These are phyloP conservation scores for Penicillium brasilianum DNA, from an alignment of 2,329 filamentous ascomycete species.

Conservation along the genomic window DNA sequence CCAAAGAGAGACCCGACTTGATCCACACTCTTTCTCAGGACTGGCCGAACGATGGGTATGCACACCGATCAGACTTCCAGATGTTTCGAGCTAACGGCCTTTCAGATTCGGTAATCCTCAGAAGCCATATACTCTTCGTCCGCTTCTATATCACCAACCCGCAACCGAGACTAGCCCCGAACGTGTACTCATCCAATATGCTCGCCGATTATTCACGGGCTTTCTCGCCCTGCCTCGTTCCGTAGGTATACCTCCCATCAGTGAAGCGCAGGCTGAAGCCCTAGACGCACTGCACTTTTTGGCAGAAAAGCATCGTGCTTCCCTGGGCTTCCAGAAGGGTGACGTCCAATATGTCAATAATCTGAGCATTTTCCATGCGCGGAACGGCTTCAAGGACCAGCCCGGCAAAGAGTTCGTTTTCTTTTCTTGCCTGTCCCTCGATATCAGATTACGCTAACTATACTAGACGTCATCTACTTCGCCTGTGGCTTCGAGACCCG, in stretches of 20 bases:
- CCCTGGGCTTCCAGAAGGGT: slow-evolving; percentile 53
- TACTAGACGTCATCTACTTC: slow-evolving; percentile 51
- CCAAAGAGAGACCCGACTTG: slow-evolving; percentile 57
- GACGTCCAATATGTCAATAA: slow-evolving; percentile 61
- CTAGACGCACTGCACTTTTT: slow-evolving; percentile 58
- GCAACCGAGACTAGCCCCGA: slow-evolving; percentile 54
- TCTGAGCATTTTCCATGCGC: slow-evolving; percentile 57
- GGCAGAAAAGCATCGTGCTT: slow-evolving; percentile 50
- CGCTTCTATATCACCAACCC: slow-evolving; percentile 57
- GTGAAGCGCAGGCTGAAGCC: slow-evolving; percentile 59
- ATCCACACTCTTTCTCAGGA: slow-evolving; percentile 56
- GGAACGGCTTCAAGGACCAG: slow-evolving; percentile 53
- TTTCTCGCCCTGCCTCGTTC: slow-evolving; percentile 52
- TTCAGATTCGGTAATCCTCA: slow-evolving; percentile 58
- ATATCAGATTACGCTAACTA: slow-evolving; percentile 9
- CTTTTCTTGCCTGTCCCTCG: not conserved
- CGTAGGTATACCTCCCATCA: slow-evolving; percentile 53
- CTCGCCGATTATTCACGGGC: slow-evolving; percentile 62
- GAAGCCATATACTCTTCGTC: slow-evolving; percentile 53
- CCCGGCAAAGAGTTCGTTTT: slow-evolving; percentile 44
- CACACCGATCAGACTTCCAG: not conserved
- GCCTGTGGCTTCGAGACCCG: slow-evolving; percentile 55
- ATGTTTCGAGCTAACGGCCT: slow-evolving; percentile 7
- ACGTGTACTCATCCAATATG: slow-evolving; percentile 65
- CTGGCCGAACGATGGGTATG: slow-evolving; percentile 56